Evolutionary conservation across 345 rosid genomes (phyloP), one percentile per base, ranked within the genome.

Genomic region (Laguncularia racemosa): DNA sequence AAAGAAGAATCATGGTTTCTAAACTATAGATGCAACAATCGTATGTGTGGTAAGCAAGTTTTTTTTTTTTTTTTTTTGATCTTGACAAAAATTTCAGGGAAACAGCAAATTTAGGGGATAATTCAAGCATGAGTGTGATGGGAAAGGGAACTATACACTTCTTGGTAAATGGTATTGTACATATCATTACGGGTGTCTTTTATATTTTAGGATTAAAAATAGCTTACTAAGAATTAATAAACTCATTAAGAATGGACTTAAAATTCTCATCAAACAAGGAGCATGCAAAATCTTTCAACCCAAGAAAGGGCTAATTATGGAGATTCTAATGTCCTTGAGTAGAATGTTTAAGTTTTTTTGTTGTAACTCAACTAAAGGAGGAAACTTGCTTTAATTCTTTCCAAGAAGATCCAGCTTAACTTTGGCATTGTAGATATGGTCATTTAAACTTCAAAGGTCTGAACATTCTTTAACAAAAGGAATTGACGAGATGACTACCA

Each of bases 61-160:
- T 9, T 21, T 1, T 49, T 50, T 16, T 49, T 8, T 2, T 6
- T 23, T 26, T n/a, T n/a, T n/a, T n/a, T n/a, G n/a, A 60, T 16
- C 55, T 60, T 43, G 48, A 60, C 21, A 16, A 50, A 49, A 60
- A 28, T 14, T 60, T 50, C 43, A 8, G 43, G 15, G 53, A 50
- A 17, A 23, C 47, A 16, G 38, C 53, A 9, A 53, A 26, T 45
- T 46, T 62, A 44, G 44, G 55, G 33, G 55, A 62, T 18, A 53
- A 62, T 16, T 44, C 19, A 15, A 53, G 16, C 52, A 53, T 54
- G 66, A 13, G 20, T 52, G 53, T 46, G 44, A 53, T 45, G 44
- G 58, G 46, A 62, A 62, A 62, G 21, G 48, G 33, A 15, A 62
- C 44, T 53, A 40, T 62, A 16, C 53, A 28, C 18, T 44, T 62